A percentile compares a stretch with the other conserved stretches of the same genome.
phyloP scores from a whole-genome alignment of 192 early-diverging fungal species.

The Allomyces macrogynus region DNA sequence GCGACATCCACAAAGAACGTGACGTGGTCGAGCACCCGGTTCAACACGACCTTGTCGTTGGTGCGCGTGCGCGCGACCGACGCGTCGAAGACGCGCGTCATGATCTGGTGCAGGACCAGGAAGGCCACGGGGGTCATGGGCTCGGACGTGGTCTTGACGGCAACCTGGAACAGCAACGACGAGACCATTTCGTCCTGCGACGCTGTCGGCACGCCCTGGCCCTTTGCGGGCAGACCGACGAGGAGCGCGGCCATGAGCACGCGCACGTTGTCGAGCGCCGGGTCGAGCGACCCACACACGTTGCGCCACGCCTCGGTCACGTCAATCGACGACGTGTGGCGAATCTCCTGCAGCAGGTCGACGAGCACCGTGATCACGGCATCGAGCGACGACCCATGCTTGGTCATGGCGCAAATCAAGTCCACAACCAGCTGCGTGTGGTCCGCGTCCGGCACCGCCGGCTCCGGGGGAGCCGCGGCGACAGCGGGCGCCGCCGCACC shows the following conservation, averaged over 20 bases:
- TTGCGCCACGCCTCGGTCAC: background rate
- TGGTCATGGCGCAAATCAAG: background rate
- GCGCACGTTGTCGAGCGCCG: background rate
- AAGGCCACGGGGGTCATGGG: background rate
- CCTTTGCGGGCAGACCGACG: background rate
- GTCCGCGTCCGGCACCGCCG: background rate
- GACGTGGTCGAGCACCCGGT: background rate
- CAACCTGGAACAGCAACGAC: background rate
- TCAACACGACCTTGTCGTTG: background rate
- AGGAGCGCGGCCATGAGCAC: background rate
- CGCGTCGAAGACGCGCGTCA: background rate
- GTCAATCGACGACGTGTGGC: background rate
- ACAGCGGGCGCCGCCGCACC: background rate
- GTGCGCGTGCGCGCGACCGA: background rate
- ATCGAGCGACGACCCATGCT: background rate
- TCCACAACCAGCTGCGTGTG: background rate
- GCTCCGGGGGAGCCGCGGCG: background rate
- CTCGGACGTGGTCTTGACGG: background rate
- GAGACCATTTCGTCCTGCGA: background rate
- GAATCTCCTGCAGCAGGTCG: background rate
- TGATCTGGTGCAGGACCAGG: background rate
- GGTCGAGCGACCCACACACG: background rate
- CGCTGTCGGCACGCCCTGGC: background rate
- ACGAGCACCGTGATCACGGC: background rate
- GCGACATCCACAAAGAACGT: background rate